Evolutionary conservation across 768 basidiomycete genomes (phyloP).

Genomic region (Tylopilus subfusipes): DNA sequence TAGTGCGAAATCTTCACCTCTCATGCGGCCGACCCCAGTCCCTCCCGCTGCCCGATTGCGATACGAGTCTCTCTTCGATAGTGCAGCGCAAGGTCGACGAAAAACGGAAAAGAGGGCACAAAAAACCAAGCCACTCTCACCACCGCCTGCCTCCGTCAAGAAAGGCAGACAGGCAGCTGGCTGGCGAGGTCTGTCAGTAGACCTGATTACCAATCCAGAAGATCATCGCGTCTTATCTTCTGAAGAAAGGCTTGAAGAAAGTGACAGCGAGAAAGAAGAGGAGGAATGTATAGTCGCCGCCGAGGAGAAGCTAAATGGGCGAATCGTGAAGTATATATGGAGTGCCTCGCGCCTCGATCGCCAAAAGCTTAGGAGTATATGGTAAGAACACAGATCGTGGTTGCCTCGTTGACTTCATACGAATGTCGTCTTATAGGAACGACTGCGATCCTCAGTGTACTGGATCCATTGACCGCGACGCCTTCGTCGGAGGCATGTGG

Average conservation of each 20-base stretch:
- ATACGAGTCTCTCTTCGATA: slow-evolving; percentile 64
- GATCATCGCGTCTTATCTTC: slow-evolving; percentile 23
- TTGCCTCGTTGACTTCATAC: background rate
- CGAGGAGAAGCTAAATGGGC: slow-evolving; percentile 53
- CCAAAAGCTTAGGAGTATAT: slow-evolving; percentile 56
- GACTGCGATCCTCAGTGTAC: slow-evolving; percentile 59
- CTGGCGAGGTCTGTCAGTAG: slow-evolving; percentile 72
- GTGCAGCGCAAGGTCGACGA: slow-evolving; percentile 52
- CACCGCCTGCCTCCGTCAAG: slow-evolving; percentile 37
- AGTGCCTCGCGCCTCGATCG: slow-evolving; percentile 52
- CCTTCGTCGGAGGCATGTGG: slow-evolving; percentile 81
- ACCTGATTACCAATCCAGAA: slow-evolving; percentile 50
- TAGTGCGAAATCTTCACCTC: slow-evolving; percentile 28
- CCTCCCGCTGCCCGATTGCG: slow-evolving; percentile 60
- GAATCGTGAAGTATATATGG: slow-evolving; percentile 61
- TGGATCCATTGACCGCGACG: slow-evolving; percentile 62
- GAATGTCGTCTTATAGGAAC: slow-evolving; percentile 43
- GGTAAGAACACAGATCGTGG: slow-evolving; percentile 41
- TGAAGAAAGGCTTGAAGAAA: slow-evolving; percentile 13
- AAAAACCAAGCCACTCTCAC: slow-evolving; percentile 28
- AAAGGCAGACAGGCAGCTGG: slow-evolving; percentile 59
- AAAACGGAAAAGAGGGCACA: slow-evolving; percentile 34
- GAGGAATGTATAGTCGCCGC: slow-evolving; percentile 24
- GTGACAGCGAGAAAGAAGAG: slow-evolving; percentile 29
- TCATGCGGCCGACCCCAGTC: slow-evolving; percentile 59